Evolutionary conservation across 2,329 filamentous ascomycete genomes (phyloP).

Genomic region (Stagonosporopsis cucurbitacearum): DNA sequence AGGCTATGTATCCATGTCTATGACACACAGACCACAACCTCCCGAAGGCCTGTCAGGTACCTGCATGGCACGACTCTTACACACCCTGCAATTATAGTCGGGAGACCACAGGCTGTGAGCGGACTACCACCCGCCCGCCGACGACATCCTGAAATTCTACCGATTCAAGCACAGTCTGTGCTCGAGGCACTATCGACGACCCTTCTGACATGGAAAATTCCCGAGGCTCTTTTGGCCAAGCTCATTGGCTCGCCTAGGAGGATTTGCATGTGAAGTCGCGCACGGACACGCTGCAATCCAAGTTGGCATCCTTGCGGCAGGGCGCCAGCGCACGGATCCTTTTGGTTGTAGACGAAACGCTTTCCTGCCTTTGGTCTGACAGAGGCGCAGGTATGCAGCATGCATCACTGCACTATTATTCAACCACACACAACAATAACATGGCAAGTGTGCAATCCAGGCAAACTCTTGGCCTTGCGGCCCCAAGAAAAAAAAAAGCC

Average conservation of each 20-base stretch:
- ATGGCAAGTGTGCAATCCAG: neutral
- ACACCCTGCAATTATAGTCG: conserved; percentile 8
- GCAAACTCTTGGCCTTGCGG: neutral
- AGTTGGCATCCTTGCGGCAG: conserved; percentile 1
- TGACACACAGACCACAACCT: neutral
- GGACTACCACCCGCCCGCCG: conserved; percentile 3
- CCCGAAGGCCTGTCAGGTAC: conserved; percentile 9
- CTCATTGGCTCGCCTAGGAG: conserved; percentile 3
- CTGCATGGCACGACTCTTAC: conserved; percentile 3
- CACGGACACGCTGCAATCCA: conserved; percentile 1
- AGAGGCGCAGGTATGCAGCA: conserved; percentile 7
- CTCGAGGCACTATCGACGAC: conserved; percentile 7
- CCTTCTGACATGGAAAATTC: conserved; percentile 9
- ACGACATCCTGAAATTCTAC: conserved; percentile 12
- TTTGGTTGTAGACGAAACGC: neutral
- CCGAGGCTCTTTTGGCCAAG: conserved; percentile 1
- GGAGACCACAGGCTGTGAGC: conserved; percentile 1
- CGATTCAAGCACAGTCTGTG: conserved; percentile 6
- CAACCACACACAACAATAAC: conserved; percentile 1
- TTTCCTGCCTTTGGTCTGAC: conserved; percentile 2
- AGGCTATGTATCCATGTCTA: conserved; percentile 13
- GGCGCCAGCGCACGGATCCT: conserved; percentile 1
- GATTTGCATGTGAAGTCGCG: conserved; percentile 16
- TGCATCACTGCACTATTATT: neutral
- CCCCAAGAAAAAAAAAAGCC: too few relatives aligned